Percentiles rank a stretch among this genome's conserved stretches.
These are phyloP conservation scores for Cyathus striatus DNA, from an alignment of 768 basidiomycete species.

Conservation along the genomic window DNA sequence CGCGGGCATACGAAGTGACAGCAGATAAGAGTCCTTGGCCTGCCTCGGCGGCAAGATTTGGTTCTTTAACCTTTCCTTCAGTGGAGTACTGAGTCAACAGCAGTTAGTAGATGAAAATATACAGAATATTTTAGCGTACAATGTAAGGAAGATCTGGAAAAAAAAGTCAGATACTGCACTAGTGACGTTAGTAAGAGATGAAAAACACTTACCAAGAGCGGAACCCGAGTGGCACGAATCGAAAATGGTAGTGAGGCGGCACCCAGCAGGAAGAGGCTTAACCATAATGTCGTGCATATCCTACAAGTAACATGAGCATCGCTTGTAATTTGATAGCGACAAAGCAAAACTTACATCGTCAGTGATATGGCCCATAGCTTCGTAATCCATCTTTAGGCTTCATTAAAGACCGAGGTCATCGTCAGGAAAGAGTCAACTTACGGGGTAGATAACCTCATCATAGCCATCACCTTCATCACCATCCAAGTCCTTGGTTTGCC, in stretches of 20 bases:
- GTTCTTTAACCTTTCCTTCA: slow-evolving; percentile 93
- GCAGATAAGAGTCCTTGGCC: slow-evolving; percentile 83
- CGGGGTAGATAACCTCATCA: slow-evolving; percentile 90
- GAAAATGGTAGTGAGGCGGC: slow-evolving; percentile 81
- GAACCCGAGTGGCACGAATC: slow-evolving; percentile 91
- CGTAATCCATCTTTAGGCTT: slow-evolving; percentile 35
- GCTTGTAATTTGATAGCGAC: neutral
- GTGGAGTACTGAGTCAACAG: slow-evolving; percentile 68
- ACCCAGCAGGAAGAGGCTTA: slow-evolving; percentile 73
- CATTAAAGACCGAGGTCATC: slow-evolving; percentile 1
- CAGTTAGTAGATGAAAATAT: neutral
- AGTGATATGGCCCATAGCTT: slow-evolving; percentile 70
- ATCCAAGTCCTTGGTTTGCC: slow-evolving; percentile 77
- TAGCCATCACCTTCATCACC: slow-evolving; percentile 84
- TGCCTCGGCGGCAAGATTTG: slow-evolving; percentile 82
- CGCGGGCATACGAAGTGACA: slow-evolving; percentile 67
- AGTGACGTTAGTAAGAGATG: too few species aligned
- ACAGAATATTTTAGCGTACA: slow-evolving; percentile 34
- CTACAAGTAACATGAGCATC: slow-evolving; percentile 22
- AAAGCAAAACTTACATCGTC: slow-evolving; percentile 66
- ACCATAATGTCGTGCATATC: slow-evolving; percentile 79
- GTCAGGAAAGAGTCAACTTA: slow-evolving; percentile 36
- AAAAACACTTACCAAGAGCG: too few species aligned
- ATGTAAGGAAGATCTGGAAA: slow-evolving; percentile 71
- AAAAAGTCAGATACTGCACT: too few species aligned